Conservation (phyloP, 1,139 yeast species). For the Yamadazyma pseudoaaseri region DNA sequence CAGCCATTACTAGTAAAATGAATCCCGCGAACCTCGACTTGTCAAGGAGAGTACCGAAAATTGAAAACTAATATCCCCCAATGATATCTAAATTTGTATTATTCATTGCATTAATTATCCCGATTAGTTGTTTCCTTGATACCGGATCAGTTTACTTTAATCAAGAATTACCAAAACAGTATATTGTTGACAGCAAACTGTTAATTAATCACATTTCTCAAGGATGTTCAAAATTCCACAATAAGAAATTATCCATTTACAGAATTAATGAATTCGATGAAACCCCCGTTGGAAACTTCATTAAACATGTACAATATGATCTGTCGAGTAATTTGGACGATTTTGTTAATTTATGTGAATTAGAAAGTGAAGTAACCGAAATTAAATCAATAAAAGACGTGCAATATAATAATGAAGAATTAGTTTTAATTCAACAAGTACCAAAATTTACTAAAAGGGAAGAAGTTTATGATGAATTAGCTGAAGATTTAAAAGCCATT, state of each 20-base stretch:
- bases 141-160: slow-evolving; percentile 12
- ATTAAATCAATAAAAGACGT: slow-evolving; percentile 17
- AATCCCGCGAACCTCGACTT: slow-evolving; percentile 7
- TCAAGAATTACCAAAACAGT: slow-evolving; percentile 7
- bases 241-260: slow-evolving; percentile 8
- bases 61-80: not conserved
- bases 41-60: slow-evolving; percentile 2
- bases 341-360: slow-evolving; percentile 8
- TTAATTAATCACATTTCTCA: slow-evolving; percentile 6
- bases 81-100: slow-evolving; percentile 2
- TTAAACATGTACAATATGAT: slow-evolving; percentile 32
- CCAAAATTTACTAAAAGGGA: slow-evolving; percentile 10
- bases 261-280: slow-evolving; percentile 3
- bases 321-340: slow-evolving; percentile 22
- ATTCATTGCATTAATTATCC: slow-evolving; percentile 5
- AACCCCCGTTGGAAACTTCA: slow-evolving; percentile 15
- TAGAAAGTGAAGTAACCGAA: slow-evolving; percentile 12
- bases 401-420: slow-evolving; percentile 17
- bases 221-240: slow-evolving; percentile 5
- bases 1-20: slow-evolving; percentile 12
- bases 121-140: slow-evolving; percentile 12
- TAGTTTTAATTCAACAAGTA: slow-evolving; percentile 13
- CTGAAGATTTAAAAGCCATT: slow-evolving; percentile 33
- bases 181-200: slow-evolving; percentile 9
- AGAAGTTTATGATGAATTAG: slow-evolving; percentile 27